Evolutionary conservation across 495 filamentous ascomycete species (phyloP), one percentile per base, ranked within the genome.

Genomic region (Xylaria bambusicola): DNA sequence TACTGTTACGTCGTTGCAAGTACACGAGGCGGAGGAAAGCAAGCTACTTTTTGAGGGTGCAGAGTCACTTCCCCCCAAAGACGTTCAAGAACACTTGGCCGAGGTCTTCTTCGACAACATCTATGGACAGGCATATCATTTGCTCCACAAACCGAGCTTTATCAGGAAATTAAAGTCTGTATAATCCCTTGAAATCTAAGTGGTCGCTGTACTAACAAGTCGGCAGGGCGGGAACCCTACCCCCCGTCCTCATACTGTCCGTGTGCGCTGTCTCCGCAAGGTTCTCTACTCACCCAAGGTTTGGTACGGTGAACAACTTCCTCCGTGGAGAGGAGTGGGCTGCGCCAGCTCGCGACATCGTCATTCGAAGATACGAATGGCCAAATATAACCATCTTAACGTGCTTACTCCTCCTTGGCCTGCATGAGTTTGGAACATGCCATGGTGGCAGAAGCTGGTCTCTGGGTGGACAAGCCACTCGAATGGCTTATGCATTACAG

Each of bases 71-170:
- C 94, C 94, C 12, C 80, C 92, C 0, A 85, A 89, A 71, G 93
- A 97, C 40, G 84, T 98, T 15, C 94, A 98, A 70, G 91, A 96
- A 66, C 93, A 98, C 72, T 79, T 98, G 5, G 87, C 93, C 13
- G 93, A 97, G 71, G 87, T 96, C 0, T 98, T 93, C 72, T 98
- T 98, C 66, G 93, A 97, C 66, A 95, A 88, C 65, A 80, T 98
- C 3, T 98, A 98, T 70, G 94, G 94, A 20, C 94, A 98, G 69
- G 88, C 91, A 5, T 98, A 97, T 69, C 89, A 92, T 59, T 75
- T 98, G n/a, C 83, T 98, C 29, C 94, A 98, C 71, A 97, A 97
- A 68, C 93, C 93, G 18, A 97, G 92, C 64, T 98, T 91, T 70
- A 96, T 97, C 86, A 82, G 93, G 56, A 88, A 89, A 62, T 77